These are phyloP conservation scores for Adenanthera pavonina DNA, from an alignment of 306 rosid species.

Conservation along the genomic window DNA sequence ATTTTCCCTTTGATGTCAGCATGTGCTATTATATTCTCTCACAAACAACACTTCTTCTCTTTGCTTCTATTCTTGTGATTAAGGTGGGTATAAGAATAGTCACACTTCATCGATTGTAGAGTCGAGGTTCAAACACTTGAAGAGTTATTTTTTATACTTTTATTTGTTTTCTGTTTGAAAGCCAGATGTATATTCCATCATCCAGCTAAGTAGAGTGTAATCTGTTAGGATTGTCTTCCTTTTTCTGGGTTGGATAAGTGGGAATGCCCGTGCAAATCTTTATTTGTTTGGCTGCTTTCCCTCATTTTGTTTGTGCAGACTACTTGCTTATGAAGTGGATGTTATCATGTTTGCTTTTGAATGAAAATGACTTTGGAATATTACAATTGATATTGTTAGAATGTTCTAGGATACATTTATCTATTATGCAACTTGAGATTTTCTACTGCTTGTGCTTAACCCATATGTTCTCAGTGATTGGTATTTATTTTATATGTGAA, in stretches of 20 bases:
- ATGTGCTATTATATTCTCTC: too few relatives aligned
- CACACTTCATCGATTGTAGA: background rate
- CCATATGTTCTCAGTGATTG: background rate
- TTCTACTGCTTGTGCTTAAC: background rate
- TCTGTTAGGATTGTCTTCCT: background rate
- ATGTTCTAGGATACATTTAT: background rate
- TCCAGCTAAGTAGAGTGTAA: background rate
- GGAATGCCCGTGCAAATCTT: background rate
- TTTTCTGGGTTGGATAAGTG: background rate
- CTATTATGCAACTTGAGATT: background rate
- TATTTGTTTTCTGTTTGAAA: background rate
- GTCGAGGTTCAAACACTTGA: background rate
- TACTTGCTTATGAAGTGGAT: background rate
- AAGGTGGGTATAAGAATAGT: background rate
- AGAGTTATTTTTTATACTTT: background rate
- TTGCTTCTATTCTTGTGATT: background rate
- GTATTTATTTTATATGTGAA: background rate
- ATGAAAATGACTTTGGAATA: background rate
- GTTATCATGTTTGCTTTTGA: background rate
- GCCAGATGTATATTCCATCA: background rate
- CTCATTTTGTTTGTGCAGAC: background rate
- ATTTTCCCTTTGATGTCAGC: too few relatives aligned
- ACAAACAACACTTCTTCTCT: too few relatives aligned
- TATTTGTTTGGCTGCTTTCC: background rate
- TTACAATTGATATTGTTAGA: background rate